These are phyloP conservation scores for Syncephalastrum racemosum DNA, from an alignment of 371 early-diverging fungal genomes.

Conservation along the genomic window DNA sequence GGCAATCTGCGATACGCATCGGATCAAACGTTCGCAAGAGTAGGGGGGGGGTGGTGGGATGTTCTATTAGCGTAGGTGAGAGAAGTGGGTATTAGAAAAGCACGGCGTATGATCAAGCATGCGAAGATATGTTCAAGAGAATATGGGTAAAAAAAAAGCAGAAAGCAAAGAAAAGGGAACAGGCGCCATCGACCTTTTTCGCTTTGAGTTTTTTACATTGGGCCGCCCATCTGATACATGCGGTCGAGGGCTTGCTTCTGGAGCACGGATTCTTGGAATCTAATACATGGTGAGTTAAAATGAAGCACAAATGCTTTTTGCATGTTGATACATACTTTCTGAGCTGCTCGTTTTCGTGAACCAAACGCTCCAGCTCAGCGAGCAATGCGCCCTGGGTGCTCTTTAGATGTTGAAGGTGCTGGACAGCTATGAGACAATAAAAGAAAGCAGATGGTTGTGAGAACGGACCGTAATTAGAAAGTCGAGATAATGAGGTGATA, in stretches of 20 bases:
- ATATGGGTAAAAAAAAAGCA: slow-evolving; percentile 6
- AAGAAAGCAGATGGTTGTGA: slow-evolving; percentile 9
- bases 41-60: background rate
- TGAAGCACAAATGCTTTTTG: background rate
- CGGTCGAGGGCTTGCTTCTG: slow-evolving; percentile 55
- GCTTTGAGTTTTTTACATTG: slow-evolving; percentile 30
- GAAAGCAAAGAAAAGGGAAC: slow-evolving; percentile 2
- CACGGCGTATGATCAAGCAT: slow-evolving; percentile 4
- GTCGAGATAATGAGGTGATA: slow-evolving; percentile 5
- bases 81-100: too few relatives aligned
- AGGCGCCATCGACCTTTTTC: too few relatives aligned
- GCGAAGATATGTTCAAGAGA: background rate
- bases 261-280: slow-evolving; percentile 49
- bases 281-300: slow-evolving; percentile 5
- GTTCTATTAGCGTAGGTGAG: background rate
- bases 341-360: slow-evolving; percentile 50
- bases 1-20: too few relatives aligned
- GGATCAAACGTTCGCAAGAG: too few relatives aligned
- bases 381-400: slow-evolving; percentile 44
- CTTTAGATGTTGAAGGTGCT: slow-evolving; percentile 51
- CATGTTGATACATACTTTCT: slow-evolving; percentile 34
- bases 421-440: slow-evolving; percentile 33
- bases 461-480: background rate
- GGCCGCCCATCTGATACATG: slow-evolving; percentile 47
- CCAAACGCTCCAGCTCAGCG: slow-evolving; percentile 45